Evolutionary conservation across 257 asterid species (phyloP), one percentile per base, ranked within the genome.

Genomic region (Phtheirospermum japonicum): DNA sequence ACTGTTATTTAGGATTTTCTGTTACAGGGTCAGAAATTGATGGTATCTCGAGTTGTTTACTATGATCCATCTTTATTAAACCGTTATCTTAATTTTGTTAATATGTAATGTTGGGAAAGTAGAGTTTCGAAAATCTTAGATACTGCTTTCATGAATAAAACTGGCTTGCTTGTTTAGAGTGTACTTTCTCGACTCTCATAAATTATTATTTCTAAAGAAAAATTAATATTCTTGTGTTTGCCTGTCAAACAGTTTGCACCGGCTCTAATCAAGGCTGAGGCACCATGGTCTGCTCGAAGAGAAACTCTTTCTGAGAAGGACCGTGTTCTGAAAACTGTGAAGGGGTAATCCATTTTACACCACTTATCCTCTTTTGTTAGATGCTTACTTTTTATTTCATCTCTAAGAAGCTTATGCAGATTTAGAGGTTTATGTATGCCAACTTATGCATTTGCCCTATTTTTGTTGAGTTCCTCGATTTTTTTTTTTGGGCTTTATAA

Each of bases 201-300:
- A n/a, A 11, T 39, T 10, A 9, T 49, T 2, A 9, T 36, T 65
- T 40, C n/a, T 23, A 18, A 12, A 43, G 14, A 40, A 40, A 40
- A 40, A 31, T 67, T 33, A 72, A 31, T 28, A 37, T 48, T 17
- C 30, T 9, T 58, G 42, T 61, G 55, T 63, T 23, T 68, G 30
- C 43, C 60, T 51, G 34, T 67, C 76, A 56, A 67, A 65, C 83
- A 89, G 97, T 86, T 70, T 53, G 62, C 94, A 51, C 75, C 88
- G 7, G 73, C 91, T 68, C 73, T 93, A 55, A 74, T 78, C 67
- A 93, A 89, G 80, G 99, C 99, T 45, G 95, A 93, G 46, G 83
- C 75, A 42, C 97, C 99, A 48, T 93, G 99, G 99, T 87, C 99
- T 67, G 96, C 70, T 75, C 74, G 79, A 51, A 87, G 86, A 75